Base-by-base conservation (phyloP, 2,329 filamentous ascomycete species). In the Ciborinia camelliae region DNA sequence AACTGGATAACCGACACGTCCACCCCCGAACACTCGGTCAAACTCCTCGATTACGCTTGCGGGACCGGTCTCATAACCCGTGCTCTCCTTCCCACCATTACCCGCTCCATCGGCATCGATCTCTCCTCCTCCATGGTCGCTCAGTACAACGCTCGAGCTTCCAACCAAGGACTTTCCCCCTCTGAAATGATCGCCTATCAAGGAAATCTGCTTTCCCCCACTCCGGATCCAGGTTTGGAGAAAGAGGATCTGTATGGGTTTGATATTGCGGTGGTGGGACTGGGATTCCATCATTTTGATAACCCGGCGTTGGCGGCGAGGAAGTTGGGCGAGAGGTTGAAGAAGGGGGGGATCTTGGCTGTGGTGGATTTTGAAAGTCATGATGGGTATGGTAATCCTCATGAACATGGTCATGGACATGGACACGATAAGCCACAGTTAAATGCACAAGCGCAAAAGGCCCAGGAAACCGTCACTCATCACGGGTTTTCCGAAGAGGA, bases 1-100 rank as follows among this genome's bases (percentile, higher is more conserved):
- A 79, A 83, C 62, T 87, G 85, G 78, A 75, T 76, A 18, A 37
- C 32, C 5, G 58, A 61, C 1, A 28, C 58, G 32, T 41, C 50
- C 5, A 26, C 30, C 2, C 50, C 23, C 28, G 8, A 32, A 2
- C 32, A 37, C 9, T 35, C 41, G 4, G 7, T 35, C 32, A 62
- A 58, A 32, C 76, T 91, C 26, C 79, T 92, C 2, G 90, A 93
- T 74, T 93, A 92, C 75, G 90, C 90, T 20, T 92, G 90, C 73
- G 90, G 90, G 10, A 87, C 88, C 7, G 89, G 89, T 2, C 76
- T 85, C 63, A 50, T 63, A n/a, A 63, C 61, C 0, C 39, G 61
- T 18, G 41, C 84, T 18, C 79, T 90, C 18, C 83, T 82, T 1
- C 84, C 86, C 2, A 87, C 84, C 70, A 82, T 86, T 3, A 86